Conservation (phyloP, 805 yeast species). For the Myxozyma neglecta region DNA sequence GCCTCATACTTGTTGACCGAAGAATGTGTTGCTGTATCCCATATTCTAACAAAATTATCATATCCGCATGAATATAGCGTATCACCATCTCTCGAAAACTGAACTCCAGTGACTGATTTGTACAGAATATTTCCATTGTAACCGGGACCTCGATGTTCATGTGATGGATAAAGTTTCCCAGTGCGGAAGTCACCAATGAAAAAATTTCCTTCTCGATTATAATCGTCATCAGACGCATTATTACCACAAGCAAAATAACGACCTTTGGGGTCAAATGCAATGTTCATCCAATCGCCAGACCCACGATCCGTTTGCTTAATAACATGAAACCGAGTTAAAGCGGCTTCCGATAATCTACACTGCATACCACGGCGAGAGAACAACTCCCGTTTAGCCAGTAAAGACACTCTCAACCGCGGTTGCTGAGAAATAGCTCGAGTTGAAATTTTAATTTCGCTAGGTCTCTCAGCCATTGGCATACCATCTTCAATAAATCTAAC, state of each 20-base stretch:
- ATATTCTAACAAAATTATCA: constrained; percentile 2
- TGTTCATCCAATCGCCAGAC: constrained; percentile 8
- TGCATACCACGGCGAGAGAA: not conserved
- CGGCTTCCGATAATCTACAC: not conserved
- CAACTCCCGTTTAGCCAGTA: not conserved
- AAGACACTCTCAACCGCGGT: not conserved
- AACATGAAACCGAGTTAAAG: not conserved
- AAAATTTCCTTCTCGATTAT: constrained; percentile 11
- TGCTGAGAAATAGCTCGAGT: not conserved
- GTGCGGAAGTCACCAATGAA: not conserved
- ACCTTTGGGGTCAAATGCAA: constrained; percentile 4
- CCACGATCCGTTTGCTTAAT: not conserved
- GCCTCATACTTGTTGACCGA: not conserved
- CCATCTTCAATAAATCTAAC: constrained; percentile 8
- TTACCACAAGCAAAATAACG: constrained; percentile 4
- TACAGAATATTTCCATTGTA: not conserved
- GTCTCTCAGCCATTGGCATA: not conserved
- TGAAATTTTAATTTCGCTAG: not conserved
- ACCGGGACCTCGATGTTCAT: not conserved
- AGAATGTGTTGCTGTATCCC: not conserved
- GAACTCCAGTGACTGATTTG: constrained; percentile 1
- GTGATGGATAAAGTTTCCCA: not conserved
- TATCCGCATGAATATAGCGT: constrained; percentile 7
- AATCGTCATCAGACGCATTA: constrained; percentile 5
- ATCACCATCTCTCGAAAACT: not conserved